phyloP scores from a whole-genome alignment of 139 green algal genomes.

The Dunaliella primolecta region DNA sequence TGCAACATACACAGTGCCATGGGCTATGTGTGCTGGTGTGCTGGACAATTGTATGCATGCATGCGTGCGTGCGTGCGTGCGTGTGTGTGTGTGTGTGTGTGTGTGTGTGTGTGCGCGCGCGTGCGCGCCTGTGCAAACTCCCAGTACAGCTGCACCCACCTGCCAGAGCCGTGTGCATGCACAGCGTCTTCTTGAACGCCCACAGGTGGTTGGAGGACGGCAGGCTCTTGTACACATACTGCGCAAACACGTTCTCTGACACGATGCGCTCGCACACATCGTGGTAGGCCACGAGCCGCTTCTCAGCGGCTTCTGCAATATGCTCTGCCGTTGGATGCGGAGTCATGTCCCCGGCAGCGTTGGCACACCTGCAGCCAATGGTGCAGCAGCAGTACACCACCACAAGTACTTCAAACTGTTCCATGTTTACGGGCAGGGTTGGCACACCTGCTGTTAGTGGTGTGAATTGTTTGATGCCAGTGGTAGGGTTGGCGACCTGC shows the following conservation, averaged over 20 bases:
- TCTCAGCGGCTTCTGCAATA: slow-evolving; percentile 15
- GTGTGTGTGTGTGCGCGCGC: neutral
- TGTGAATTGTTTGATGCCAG: too few species aligned
- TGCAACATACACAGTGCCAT: too few species aligned
- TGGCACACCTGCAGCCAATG: neutral
- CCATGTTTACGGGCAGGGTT: too few species aligned
- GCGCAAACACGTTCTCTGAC: slow-evolving; percentile 90
- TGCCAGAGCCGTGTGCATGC: slow-evolving; percentile 83
- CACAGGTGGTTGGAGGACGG: slow-evolving; percentile 81
- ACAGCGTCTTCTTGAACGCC: slow-evolving; percentile 92
- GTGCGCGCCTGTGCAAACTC: neutral
- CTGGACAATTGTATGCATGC: neutral
- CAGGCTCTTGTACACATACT: slow-evolving; percentile 97
- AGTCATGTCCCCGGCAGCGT: neutral
- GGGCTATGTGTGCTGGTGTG: too few species aligned
- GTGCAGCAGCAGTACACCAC: too few species aligned
- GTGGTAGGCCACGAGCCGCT: slow-evolving; percentile 58
- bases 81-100: neutral
- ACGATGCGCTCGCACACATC: slow-evolving; percentile 69
- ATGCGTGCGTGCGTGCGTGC: neutral
- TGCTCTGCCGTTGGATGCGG: too few species aligned
- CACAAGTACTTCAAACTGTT: too few species aligned
- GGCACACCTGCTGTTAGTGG: too few species aligned
- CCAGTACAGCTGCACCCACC: slow-evolving; percentile 25
- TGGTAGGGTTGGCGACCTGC: too few species aligned